Evolutionary conservation across 495 filamentous ascomycete species (phyloP), one percentile per base, ranked within the genome.

Genomic region (Cetradonia linearis): DNA sequence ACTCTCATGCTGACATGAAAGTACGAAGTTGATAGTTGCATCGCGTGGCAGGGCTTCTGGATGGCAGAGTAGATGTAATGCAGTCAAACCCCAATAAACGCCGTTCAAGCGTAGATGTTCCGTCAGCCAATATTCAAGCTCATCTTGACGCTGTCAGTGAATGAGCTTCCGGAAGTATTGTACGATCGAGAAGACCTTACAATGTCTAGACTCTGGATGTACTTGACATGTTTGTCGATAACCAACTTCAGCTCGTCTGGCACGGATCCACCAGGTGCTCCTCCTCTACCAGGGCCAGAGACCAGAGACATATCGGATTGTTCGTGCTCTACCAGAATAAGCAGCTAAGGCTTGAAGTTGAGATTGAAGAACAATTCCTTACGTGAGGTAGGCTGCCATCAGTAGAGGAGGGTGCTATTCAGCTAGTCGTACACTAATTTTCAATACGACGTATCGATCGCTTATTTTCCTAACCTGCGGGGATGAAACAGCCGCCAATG

Each of bases 41-140:
- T 85, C 76, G 33, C 91, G 85, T 18, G 91, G 85, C 9, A 98
- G 79, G 6, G 85, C 88, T 37, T 91, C 79, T 7, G 90, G 88
- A 55, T 82, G 83, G 52, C 84, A 82, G 44, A 98, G 82, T 18
- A 97, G 78, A 74, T 96, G 86, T 9, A 97, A 80, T 16, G 92
- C 86, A 3, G 83, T 92, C 58, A 98, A 75, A 30, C 94, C 93
- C 93, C 93, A 98, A 73, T 98, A 98, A 38, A 97, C 80, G 36
- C 93, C 93, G 69, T 91, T 95, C 36, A 97, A 77, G 50, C 93
- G 88, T 56, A 98, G 82, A 68, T 98, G 93, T 72, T 96, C 91
- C 7, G 94, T 97, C 64, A 96, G 79, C 85, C 91, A 95, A 74
- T 97, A 97, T 70, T 96, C 91, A 61, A 95, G 83, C 69, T 95